These are phyloP conservation scores for Metarhizium sp. DNA, from an alignment of 2,329 filamentous ascomycete species.

Conservation along the genomic window DNA sequence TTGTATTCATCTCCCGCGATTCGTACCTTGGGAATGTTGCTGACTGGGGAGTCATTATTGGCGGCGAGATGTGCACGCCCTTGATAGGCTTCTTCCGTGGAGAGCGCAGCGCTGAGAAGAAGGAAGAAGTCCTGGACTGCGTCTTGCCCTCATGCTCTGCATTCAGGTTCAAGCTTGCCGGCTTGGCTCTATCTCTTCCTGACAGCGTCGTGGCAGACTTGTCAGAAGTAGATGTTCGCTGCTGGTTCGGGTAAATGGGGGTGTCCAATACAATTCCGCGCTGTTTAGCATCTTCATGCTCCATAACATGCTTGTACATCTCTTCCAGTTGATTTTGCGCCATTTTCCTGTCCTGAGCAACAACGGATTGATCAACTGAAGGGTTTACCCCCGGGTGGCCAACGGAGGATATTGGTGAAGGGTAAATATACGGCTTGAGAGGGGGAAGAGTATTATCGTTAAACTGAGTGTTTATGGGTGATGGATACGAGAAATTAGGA, in stretches of 20 bases:
- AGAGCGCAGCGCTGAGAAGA: slow-evolving; percentile 53
- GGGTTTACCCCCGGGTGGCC: slow-evolving; percentile 50
- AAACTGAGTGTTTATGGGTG: slow-evolving; percentile 28
- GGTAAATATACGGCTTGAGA: slow-evolving; percentile 33
- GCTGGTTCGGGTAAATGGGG: slow-evolving; percentile 24
- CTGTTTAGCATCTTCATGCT: slow-evolving; percentile 65
- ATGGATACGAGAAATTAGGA: slow-evolving; percentile 43
- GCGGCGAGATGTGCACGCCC: slow-evolving; percentile 52
- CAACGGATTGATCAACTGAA: slow-evolving; percentile 67
- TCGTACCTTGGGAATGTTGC: slow-evolving; percentile 47
- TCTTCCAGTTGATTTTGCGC: slow-evolving; percentile 78
- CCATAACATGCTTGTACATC: slow-evolving; percentile 87
- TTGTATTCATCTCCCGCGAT: slow-evolving; percentile 46
- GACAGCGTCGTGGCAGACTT: slow-evolving; percentile 13
- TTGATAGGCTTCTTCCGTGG: slow-evolving; percentile 44
- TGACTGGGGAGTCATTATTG: slow-evolving; percentile 55
- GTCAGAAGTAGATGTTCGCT: slow-evolving; percentile 15
- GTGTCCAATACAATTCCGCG: slow-evolving; percentile 40
- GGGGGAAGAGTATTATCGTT: slow-evolving; percentile 5
- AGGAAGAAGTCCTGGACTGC: slow-evolving; percentile 48
- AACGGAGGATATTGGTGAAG: slow-evolving; percentile 36
- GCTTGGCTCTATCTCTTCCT: slow-evolving; percentile 40
- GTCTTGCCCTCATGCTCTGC: slow-evolving; percentile 35
- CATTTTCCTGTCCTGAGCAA: slow-evolving; percentile 64
- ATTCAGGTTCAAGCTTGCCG: slow-evolving; percentile 39